These are phyloP conservation scores for Discostella stelligeroides DNA, from an alignment of 108 stramenopile genomes.

Conservation along the genomic window DNA sequence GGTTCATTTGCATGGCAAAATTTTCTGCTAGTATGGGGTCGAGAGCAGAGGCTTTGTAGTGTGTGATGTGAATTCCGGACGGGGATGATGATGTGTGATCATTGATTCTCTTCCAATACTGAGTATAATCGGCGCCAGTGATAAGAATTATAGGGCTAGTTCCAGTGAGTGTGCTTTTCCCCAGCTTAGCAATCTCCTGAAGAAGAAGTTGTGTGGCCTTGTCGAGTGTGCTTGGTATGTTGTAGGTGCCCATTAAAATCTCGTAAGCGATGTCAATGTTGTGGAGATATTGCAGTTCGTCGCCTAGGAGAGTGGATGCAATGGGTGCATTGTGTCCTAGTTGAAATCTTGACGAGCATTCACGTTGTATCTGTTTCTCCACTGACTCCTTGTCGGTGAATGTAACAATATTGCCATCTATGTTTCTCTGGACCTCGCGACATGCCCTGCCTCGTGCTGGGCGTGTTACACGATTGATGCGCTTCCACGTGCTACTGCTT, in stretches of 20 bases:
- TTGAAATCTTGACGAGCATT: not conserved
- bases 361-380: not conserved
- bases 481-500: not conserved
- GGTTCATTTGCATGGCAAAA: not conserved
- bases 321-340: not conserved
- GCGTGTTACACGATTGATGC: not conserved
- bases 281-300: no score
- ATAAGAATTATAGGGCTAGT: not conserved
- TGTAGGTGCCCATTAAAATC: not conserved
- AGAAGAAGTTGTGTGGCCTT: not conserved
- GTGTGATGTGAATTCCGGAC: conserved; percentile 1
- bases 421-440: not conserved
- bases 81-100: not conserved
- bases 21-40: not conserved
- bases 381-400: not conserved
- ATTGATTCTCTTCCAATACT: not conserved
- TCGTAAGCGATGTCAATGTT: not conserved
- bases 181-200: not conserved
- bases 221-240: not conserved
- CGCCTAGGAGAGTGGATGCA: no score
- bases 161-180: not conserved
- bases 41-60: no score
- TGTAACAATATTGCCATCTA: not conserved
- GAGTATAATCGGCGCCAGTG: not conserved
- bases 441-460: not conserved